phyloP scores from a whole-genome alignment of 2,329 filamentous ascomycete species.

The Trichothecium roseum region DNA sequence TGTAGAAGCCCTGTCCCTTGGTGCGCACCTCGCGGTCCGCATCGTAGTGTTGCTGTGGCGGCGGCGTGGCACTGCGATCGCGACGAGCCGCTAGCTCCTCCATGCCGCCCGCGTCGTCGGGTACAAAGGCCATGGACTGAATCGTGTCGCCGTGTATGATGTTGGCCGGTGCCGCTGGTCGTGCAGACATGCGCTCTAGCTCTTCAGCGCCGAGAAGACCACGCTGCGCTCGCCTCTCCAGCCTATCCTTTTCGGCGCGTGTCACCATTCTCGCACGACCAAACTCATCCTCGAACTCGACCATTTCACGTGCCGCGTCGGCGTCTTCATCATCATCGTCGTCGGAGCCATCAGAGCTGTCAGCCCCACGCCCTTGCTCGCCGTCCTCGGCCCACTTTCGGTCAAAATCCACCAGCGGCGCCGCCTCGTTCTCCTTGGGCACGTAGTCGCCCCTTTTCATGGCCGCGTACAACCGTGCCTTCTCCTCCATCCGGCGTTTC shows the following conservation, averaged over 20 bases:
- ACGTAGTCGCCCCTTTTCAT: conserved; percentile 85
- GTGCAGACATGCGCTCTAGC: conserved; percentile 58
- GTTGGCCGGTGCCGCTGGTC: conserved; percentile 53
- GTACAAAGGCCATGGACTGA: conserved; percentile 74
- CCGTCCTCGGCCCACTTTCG: conserved; percentile 79
- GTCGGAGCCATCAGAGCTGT: conserved; percentile 25
- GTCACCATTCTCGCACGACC: conserved; percentile 72
- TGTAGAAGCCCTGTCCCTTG: conserved; percentile 86
- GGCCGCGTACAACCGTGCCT: conserved; percentile 76
- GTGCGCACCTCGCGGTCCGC: conserved; percentile 72
- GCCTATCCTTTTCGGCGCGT: conserved; percentile 52
- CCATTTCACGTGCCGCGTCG: conserved; percentile 44
- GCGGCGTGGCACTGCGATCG: conserved; percentile 72
- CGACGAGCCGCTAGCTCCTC: conserved; percentile 65
- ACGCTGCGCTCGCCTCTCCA: conserved; percentile 43
- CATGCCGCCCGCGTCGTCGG: conserved; percentile 64
- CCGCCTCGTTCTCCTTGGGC: conserved; percentile 51
- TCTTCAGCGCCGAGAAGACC: conserved; percentile 46
- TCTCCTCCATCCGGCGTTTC: conserved; percentile 78
- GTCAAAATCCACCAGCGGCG: conserved; percentile 83
- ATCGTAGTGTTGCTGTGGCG: conserved; percentile 75
- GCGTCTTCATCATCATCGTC: conserved; percentile 30
- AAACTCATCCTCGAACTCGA: conserved; percentile 89
- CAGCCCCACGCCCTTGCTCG: conserved; percentile 43
- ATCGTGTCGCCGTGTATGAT: conserved; percentile 81